Conservation (phyloP, 805 yeast genomes). For the Candida palmyrensis region DNA sequence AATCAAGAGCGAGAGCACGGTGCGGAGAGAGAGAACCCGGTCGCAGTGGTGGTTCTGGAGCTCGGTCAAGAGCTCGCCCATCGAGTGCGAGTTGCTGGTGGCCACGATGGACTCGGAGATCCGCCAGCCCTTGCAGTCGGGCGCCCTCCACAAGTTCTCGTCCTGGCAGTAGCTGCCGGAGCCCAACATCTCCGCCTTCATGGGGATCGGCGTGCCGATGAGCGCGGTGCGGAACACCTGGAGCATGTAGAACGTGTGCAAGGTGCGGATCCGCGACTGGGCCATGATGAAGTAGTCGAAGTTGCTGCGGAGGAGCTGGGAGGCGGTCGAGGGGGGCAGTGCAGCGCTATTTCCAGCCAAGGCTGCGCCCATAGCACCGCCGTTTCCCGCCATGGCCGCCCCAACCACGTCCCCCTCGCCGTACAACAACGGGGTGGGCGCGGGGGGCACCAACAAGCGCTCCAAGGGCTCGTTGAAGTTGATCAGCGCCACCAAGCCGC, state of each 20-base stretch:
- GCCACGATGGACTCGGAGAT: constrained; percentile 32
- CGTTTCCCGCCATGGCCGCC: constrained; percentile 17
- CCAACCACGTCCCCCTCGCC: too few species aligned
- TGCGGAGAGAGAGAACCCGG: constrained; percentile 40
- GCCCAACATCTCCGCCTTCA: constrained; percentile 39
- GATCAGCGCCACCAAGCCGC: constrained; percentile 49
- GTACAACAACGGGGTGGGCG: too few species aligned
- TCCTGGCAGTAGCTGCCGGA: constrained; percentile 63
- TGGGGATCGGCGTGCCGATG: constrained; percentile 36
- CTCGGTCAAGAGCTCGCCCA: constrained; percentile 41
- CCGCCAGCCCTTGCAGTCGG: constrained; percentile 34
- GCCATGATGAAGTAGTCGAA: constrained; percentile 50
- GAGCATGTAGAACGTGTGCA: constrained; percentile 46
- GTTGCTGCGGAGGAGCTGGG: constrained; percentile 14
- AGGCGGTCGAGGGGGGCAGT: too few species aligned
- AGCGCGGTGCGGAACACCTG: constrained; percentile 44
- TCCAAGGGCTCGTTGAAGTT: constrained; percentile 49
- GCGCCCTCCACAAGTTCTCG: constrained; percentile 58
- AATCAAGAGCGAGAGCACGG: constrained; percentile 52
- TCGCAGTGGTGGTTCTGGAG: constrained; percentile 37
- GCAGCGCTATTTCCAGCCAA: too few species aligned
- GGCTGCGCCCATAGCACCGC: too few species aligned
- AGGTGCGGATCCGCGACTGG: constrained; percentile 52
- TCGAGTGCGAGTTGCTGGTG: constrained; percentile 51
- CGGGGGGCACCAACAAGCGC: constrained; percentile 40